A percentile compares a stretch with the other conserved stretches of the same genome.
phyloP scores from a whole-genome alignment of 192 early-diverging fungal genomes.

The Mortierella antarctica region DNA sequence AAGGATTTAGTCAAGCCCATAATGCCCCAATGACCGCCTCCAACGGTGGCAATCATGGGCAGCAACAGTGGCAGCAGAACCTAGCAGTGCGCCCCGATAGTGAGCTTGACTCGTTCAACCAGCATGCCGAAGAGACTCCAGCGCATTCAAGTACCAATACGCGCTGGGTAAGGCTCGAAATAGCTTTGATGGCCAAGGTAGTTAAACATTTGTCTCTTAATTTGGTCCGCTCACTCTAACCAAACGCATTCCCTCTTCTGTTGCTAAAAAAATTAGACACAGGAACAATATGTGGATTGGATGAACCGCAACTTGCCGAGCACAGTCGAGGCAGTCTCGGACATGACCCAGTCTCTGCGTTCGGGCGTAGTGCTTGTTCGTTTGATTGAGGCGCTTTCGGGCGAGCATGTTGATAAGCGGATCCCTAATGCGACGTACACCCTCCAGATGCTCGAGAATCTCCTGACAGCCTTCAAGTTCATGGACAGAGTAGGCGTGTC shows the following conservation, averaged over 20 bases:
- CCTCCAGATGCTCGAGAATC: constrained; percentile 63
- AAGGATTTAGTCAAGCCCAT: constrained; percentile 20
- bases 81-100: constrained; percentile 36
- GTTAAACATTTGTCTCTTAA: not conserved
- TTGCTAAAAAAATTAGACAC: constrained; percentile 27
- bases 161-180: constrained; percentile 14
- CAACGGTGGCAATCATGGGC: constrained; percentile 3
- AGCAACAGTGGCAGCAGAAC: constrained; percentile 13
- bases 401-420: constrained; percentile 58
- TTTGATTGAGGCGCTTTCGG: constrained; percentile 59
- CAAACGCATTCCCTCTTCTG: not conserved
- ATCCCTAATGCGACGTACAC: constrained; percentile 61
- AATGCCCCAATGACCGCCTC: not conserved
- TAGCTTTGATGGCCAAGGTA: too few relatives aligned
- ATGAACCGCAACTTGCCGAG: constrained; percentile 57
- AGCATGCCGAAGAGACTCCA: not conserved
- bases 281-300: constrained; percentile 60
- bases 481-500: constrained; percentile 66
- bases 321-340: constrained; percentile 47
- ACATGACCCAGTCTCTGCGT: constrained; percentile 58
- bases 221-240: not conserved
- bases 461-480: constrained; percentile 66
- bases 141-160: not conserved
- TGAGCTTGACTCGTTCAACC: constrained; percentile 29
- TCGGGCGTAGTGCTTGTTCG: constrained; percentile 62